Base-by-base conservation (phyloP, 2,329 filamentous ascomycete species). In the Fusarium sublunatum region DNA sequence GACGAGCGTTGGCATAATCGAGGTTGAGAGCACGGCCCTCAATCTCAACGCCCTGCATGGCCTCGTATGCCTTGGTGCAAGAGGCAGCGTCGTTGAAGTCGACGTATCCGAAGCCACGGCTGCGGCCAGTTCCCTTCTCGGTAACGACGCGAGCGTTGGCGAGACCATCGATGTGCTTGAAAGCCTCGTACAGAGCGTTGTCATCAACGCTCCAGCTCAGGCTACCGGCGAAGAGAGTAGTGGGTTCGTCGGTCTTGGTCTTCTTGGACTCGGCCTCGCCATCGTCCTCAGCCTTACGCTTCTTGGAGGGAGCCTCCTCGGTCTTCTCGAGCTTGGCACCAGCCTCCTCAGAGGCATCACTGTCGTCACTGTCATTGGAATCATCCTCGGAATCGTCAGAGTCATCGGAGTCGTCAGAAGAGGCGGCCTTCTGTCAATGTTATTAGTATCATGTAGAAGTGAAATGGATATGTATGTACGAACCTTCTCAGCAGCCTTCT, bases 41-140 rank as follows among this genome's bases (percentile, higher is more conserved):
- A 46, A 96, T 79, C 72, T 92, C 88, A 64, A 84, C 77, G 67
- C 87, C 90, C 72, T 92, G 86, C 88, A 91, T 93, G 72, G 85
- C 87, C 71, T 89, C 86, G 68, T 89, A 85, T 53, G 92, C 92
- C 75, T 88, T 88, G 71, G 85, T 84, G 53, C 90, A 91, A 74
- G 86, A 84, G 58, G 86, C 88, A 59, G 84, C 78, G 68, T 83
- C 86, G 74, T 83, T 82, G 78, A 93, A 97, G 82, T 97, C 93
- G 71, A 97, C 91, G 76, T 97, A 97, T 61, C 93, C 93, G 77
- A 96, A 97, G 67, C 92, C 93, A 81, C 93, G 93, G 78, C 93
- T 94, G 74, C 92, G 90, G 72, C 91, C 91, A 73, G 83, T 86
- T 53, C 89, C 87, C 76, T 89, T 89, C 81, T 96, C 92, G 70